These are phyloP conservation scores for Sporothrix brasiliensis DNA, from an alignment of 2,329 filamentous ascomycete species.

Conservation along the genomic window DNA sequence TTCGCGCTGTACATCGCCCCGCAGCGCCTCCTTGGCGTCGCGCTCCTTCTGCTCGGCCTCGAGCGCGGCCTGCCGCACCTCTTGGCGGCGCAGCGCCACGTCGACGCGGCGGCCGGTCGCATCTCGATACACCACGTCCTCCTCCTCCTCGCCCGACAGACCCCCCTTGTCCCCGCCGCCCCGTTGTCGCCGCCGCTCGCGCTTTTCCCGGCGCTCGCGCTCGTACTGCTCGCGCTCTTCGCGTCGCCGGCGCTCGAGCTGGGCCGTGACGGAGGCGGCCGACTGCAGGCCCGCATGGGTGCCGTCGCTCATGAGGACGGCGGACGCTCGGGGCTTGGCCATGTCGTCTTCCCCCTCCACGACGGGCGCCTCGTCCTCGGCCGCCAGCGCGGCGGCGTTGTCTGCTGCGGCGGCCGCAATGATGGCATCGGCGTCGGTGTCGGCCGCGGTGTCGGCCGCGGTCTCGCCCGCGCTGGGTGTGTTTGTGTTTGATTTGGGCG, in stretches of 20 bases:
- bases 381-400: constrained; percentile 54
- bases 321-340: constrained; percentile 37
- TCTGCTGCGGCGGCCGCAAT: constrained; percentile 73
- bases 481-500: constrained; percentile 39
- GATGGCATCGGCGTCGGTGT: constrained; percentile 76
- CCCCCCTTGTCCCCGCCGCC: constrained; percentile 37
- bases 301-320: constrained; percentile 79
- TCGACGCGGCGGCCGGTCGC: constrained; percentile 94
- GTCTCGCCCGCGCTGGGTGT: constrained; percentile 48
- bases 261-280: constrained; percentile 73
- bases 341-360: constrained; percentile 51
- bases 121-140: constrained; percentile 94
- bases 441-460: constrained; percentile 55
- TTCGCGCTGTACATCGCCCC: constrained; percentile 81
- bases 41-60: constrained; percentile 74
- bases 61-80: constrained; percentile 66
- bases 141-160: constrained; percentile 61
- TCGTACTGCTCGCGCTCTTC: constrained; percentile 44
- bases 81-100: constrained; percentile 84
- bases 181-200: constrained; percentile 42
- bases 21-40: constrained; percentile 69
- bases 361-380: constrained; percentile 54
- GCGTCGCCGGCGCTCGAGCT: constrained; percentile 60
- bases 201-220: constrained; percentile 36
- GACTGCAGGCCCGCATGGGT: constrained; percentile 85